Base-by-base conservation (phyloP, 345 rosid species). In the Citropsis articulata region DNA sequence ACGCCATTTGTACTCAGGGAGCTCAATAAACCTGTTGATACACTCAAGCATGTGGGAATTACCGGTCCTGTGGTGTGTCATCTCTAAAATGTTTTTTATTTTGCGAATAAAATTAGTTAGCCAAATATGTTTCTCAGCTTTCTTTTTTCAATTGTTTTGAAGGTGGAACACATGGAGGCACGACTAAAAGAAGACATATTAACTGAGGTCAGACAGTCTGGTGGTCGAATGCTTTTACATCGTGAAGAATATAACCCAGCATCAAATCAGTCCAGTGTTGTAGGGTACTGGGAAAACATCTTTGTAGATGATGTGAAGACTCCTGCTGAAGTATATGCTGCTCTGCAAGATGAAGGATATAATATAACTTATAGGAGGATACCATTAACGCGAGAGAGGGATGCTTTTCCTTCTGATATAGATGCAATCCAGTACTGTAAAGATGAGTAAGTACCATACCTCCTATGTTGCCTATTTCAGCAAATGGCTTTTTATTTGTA, bases 211-310 rank as follows among this genome's bases (percentile, higher is more conserved):
- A 77, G 84, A 77, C 86, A 83, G 62, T 89, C 97, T 79, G 89
- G 94, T 68, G 97, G 98, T 25, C 82, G 96, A 83, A 90, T 95
- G 87, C 94, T 95, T 85, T 84, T 95, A 81, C 99, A 95, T 81
- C 94, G 98, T 61, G 99, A 95, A 91, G 99, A 95, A 83, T 89
- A 88, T 78, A 89, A 83, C 38, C 88, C 95, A 8, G 86, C 85
- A 67, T 85, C 91, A 82, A 88, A 95, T 81, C 86, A 88, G 78
- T 90, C 97, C 69, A 89, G 88, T 82, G 93, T 95, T 75, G 84
- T 88, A 72, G 99, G 99, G 75, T 95, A 92, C 81, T 93, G 98
- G 99, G 98, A 92, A 84, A 92, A 91, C 84, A 92, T 96, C 66
- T 87, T 86, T 75, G 86, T 88, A 56, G 97, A 92, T 60, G 88